Base-by-base conservation (phyloP, 768 basidiomycete genomes). In the Chalciporus chontae region DNA sequence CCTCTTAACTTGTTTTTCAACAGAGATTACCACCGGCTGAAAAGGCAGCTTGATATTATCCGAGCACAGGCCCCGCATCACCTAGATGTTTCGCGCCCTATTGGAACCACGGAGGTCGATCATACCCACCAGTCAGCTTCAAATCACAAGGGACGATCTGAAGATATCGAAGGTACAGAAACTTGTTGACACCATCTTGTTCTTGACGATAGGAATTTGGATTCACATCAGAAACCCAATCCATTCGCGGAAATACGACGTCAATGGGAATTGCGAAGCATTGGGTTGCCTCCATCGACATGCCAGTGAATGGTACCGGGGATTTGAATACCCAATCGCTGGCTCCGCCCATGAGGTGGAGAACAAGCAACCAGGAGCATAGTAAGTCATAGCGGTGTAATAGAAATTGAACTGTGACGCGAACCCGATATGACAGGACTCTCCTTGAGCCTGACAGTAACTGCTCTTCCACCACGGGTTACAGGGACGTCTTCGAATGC, bases 1-100 rank as follows among this genome's bases (percentile, higher is more conserved):
- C 5, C 8, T 41, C 45, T 24, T 38, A 4, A 10, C 15, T 21
- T 31, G 42, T 8, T 26, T 15, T 41, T 23, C 27, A 32, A 31
- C 55, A 90, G 88, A 62, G 80, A 90, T 63, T 91, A 90, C 59
- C 77, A 77, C 2, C 79, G 75, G 8, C 77, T 91, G 14, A 90
- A 90, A 67, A 84, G 79, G 54, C 73, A 75, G 13, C 83, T 90
- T 19, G 71, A 72, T 13, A 74, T 75, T 2, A 80, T 89, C 47
- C 76, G 76, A 29, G 70, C 68, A 48, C 45, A 45, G 15, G 17
- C 26, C 13, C 13, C 51, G 7, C 67, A 65, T 0, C 68, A 70
- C 47, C 32, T 61, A 9, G 51, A 59, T 17, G 31, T 46, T 10
- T 50, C 47, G 40, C 56, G 40, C 45, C 47, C 51, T 26, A 53